Evolutionary conservation across 805 yeast species (phyloP).

Genomic region (Wickerhamomyces silvicola): DNA sequence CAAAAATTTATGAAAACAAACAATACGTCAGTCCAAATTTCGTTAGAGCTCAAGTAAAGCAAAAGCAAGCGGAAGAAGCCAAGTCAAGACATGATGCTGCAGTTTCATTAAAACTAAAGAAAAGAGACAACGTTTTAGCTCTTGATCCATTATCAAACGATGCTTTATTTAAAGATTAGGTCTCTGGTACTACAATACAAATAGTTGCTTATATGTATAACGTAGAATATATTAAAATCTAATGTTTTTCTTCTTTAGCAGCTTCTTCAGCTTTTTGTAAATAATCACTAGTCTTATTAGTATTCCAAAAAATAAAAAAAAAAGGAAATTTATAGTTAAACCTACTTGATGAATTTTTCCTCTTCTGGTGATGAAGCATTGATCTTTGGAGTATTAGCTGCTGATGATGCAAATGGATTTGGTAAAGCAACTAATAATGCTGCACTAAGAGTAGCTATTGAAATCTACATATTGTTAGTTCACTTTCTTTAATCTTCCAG

Average conservation of each 20-base stretch:
- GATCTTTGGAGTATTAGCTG: constrained; percentile 51
- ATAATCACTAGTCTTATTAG: constrained; percentile 42
- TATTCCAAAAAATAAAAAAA: background rate
- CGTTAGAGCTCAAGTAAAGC: constrained; percentile 82
- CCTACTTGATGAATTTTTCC: constrained; percentile 61
- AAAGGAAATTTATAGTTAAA: too few relatives aligned
- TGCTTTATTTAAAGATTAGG: constrained; percentile 51
- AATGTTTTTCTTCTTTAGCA: constrained; percentile 22
- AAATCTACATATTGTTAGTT: constrained; percentile 37
- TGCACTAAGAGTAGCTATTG: constrained; percentile 73
- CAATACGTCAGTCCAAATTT: constrained; percentile 95
- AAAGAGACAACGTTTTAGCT: constrained; percentile 66
- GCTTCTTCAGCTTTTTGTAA: constrained; percentile 40
- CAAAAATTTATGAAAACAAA: constrained; percentile 94
- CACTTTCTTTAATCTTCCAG: constrained; percentile 3
- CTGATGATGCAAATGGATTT: constrained; percentile 46
- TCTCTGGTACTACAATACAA: background rate
- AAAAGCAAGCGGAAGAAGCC: constrained; percentile 76
- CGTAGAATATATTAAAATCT: too few relatives aligned
- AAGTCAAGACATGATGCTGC: constrained; percentile 75
- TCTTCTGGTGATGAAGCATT: constrained; percentile 81
- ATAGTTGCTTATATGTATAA: background rate
- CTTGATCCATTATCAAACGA: constrained; percentile 82
- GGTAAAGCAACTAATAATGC: constrained; percentile 60
- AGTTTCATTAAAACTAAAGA: constrained; percentile 63